Conservation (phyloP, 345 rosid species). For the Acer campestre region DNA sequence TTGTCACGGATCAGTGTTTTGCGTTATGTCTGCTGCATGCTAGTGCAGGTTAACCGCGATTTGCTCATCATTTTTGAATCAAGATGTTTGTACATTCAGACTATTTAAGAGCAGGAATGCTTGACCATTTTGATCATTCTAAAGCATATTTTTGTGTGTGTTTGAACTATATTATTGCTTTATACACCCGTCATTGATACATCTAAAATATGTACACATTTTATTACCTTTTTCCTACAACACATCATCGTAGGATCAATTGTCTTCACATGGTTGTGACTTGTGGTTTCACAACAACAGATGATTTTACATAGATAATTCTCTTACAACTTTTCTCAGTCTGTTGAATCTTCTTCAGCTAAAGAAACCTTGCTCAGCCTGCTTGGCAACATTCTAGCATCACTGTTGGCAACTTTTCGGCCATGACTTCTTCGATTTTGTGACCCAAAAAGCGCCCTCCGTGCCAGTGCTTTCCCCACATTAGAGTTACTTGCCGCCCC, state of each 20-base stretch:
- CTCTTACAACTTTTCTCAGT: conserved; percentile 6
- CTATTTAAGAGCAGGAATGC: too few species aligned
- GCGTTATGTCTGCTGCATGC: too few species aligned
- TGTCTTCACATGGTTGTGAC: neutral
- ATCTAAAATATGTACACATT: neutral
- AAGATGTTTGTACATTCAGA: too few species aligned
- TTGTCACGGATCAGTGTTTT: too few species aligned
- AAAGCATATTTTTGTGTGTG: too few species aligned
- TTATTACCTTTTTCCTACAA: neutral
- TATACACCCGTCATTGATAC: neutral
- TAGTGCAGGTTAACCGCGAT: too few species aligned
- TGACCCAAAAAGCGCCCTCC: conserved; percentile 45
- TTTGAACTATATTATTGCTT: too few species aligned
- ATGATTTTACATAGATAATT: conserved; percentile 3
- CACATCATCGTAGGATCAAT: neutral
- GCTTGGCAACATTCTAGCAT: conserved; percentile 38
- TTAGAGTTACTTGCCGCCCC: conserved; percentile 20
- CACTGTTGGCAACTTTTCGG: conserved; percentile 25
- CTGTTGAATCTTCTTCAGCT: conserved; percentile 36
- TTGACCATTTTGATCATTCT: too few species aligned
- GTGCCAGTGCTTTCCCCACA: conserved; percentile 45
- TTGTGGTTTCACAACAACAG: neutral
- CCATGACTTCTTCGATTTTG: conserved; percentile 26
- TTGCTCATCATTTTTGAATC: too few species aligned
- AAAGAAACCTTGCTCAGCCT: conserved; percentile 57